Evolutionary conservation across 129 eudicot species (phyloP), one percentile per base, ranked within the genome.

Genomic region (Rutidosis leptorrhynchoides): DNA sequence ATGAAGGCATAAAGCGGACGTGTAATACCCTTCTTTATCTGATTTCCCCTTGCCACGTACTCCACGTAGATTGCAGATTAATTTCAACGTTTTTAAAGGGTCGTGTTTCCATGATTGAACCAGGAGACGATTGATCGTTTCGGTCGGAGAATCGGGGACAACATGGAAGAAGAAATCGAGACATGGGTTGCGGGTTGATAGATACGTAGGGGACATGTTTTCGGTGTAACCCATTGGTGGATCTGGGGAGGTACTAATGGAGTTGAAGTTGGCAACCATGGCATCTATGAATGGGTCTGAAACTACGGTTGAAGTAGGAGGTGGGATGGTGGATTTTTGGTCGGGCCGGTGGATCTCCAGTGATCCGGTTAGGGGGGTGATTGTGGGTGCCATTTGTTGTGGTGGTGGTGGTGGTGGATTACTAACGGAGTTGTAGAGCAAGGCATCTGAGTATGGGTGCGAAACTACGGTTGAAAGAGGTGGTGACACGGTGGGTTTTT

Each of bases 241-340:
- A 2, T n/a, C n/a, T n/a, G 7, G 24, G 45, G 22, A 1, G 25
- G 8, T 1, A 17, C 14, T 17, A n/a, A 22, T n/a, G 65, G 65
- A 29, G 65, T 59, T 59, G 65, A 59, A 59, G 45, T 59, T 17
- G 65, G 65, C 28, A 43, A 59, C 42, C 65, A 59, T 59, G 65
- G 65, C 65, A 6, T 29, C 65, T 0, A 59, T 30, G 65, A 59
- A 59, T 59, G n/a, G n/a, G 65, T 52, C 5, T 17, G 45, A 0
- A 29, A 5, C n/a, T n/a, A n/a, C n/a, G n/a, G n/a, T n/a, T n/a
- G n/a, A n/a, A n/a, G n/a, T n/a, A n/a, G n/a, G n/a, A n/a, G n/a
- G n/a, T n/a, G n/a, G n/a, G n/a, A n/a, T n/a, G n/a, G n/a, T n/a
- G n/a, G n/a, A n/a, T n/a, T n/a, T n/a, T n/a, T n/a, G n/a, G n/a